These are phyloP conservation scores for Metschnikowia santaceciliae DNA, from an alignment of 805 yeast species.

Conservation along the genomic window DNA sequence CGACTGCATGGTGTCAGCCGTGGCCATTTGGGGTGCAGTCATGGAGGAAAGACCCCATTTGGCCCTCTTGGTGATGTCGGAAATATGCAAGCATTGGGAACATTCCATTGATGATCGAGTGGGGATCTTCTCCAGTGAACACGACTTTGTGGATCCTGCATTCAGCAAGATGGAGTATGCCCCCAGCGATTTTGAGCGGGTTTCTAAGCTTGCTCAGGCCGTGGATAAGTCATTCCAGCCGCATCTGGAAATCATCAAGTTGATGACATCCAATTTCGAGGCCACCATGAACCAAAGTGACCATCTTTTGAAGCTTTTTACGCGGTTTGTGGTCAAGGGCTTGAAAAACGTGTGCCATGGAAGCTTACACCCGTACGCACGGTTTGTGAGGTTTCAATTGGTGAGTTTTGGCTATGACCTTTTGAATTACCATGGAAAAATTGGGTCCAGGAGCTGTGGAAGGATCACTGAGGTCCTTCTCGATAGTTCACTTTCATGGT, in stretches of 20 bases:
- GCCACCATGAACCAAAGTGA: constrained; percentile 71
- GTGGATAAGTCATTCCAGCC: constrained; percentile 56
- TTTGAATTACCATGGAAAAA: constrained; percentile 49
- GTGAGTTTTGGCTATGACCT: constrained; percentile 65
- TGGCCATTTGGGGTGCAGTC: constrained; percentile 76
- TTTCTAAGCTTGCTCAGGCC: constrained; percentile 47
- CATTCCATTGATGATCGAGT: constrained; percentile 50
- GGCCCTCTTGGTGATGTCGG: constrained; percentile 60
- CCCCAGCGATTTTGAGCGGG: constrained; percentile 67
- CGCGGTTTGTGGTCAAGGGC: constrained; percentile 55
- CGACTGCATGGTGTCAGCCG: constrained; percentile 56
- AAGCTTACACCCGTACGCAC: constrained; percentile 78
- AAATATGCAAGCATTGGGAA: constrained; percentile 68
- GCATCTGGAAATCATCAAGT: constrained; percentile 62
- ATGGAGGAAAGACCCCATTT: constrained; percentile 61
- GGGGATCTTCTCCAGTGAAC: constrained; percentile 61
- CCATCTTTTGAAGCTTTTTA: constrained; percentile 65
- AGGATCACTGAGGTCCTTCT: constrained; percentile 50
- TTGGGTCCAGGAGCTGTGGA: constrained; percentile 44
- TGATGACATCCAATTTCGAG: constrained; percentile 74
- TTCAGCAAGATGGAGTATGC: constrained; percentile 80
- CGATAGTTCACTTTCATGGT: constrained; percentile 78
- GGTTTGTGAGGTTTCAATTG: constrained; percentile 71
- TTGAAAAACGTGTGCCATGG: constrained; percentile 51
- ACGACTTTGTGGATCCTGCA: constrained; percentile 58